phyloP scores from a whole-genome alignment of 2,329 filamentous ascomycete genomes.

The Trichoderma pleuroti region DNA sequence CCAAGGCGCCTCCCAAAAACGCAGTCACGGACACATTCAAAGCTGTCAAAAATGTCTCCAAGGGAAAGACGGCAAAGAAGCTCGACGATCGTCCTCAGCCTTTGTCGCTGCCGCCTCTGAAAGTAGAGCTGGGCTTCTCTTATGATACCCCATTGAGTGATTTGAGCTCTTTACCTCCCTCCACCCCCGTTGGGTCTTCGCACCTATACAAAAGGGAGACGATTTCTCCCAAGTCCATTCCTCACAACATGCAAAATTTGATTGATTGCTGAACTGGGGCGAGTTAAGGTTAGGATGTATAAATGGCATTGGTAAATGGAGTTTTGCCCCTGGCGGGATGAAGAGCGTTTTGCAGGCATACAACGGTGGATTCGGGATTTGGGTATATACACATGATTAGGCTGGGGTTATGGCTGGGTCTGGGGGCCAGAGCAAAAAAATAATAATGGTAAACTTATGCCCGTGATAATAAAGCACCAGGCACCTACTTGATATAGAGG shows the following conservation, averaged over 20 bases:
- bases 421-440: not conserved
- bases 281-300: not conserved
- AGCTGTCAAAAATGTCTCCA: conserved; percentile 38
- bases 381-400: conserved; percentile 1
- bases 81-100: conserved; percentile 10
- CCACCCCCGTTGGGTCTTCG: conserved; percentile 23
- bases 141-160: conserved; percentile 16
- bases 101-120: conserved; percentile 22
- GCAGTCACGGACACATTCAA: conserved; percentile 43
- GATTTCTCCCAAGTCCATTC: conserved; percentile 43
- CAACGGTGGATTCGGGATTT: not conserved
- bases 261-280: conserved; percentile 28
- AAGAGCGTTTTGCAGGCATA: not conserved
- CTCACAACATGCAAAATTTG: conserved; percentile 39
- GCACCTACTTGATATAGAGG: not conserved
- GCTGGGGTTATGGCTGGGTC: not conserved
- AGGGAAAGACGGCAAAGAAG: conserved; percentile 25
- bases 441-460: not conserved
- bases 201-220: conserved; percentile 29
- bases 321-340: not conserved
- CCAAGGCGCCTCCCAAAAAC: conserved; percentile 39
- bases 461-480: not conserved
- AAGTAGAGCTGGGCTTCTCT: conserved; percentile 11
- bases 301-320: conserved; percentile 4
- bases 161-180: conserved; percentile 22